Conservation (phyloP, 495 filamentous ascomycete species). For the Aspergillus cavernicola region DNA sequence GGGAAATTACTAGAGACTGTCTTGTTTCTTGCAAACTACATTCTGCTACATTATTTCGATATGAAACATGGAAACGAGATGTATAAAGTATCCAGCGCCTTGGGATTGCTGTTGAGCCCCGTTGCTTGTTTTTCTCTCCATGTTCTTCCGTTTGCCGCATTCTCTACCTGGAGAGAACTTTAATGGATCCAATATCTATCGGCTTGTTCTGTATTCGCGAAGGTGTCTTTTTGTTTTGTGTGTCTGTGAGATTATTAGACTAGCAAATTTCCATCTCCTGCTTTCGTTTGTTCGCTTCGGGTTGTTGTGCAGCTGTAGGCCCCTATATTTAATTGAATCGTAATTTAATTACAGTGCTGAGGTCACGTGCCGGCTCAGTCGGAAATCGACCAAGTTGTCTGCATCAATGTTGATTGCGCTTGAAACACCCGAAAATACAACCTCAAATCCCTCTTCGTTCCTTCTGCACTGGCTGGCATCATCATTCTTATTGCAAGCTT, state of each 20-base stretch:
- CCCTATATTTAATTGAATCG: too few relatives aligned
- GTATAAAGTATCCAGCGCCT: constrained; percentile 38
- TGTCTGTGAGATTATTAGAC: constrained; percentile 27
- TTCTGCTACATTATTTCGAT: constrained; percentile 23
- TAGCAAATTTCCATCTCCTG: constrained; percentile 19
- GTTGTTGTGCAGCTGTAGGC: too few relatives aligned
- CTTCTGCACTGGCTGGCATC: background rate
- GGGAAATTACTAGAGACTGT: constrained; percentile 1
- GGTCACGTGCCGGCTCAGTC: constrained; percentile 14
- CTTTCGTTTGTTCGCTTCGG: constrained; percentile 6
- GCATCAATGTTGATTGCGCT: background rate
- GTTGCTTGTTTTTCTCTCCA: constrained; percentile 13
- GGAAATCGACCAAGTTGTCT: background rate
- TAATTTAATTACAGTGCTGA: background rate
- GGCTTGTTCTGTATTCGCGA: constrained; percentile 20
- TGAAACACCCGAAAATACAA: background rate
- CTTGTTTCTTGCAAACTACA: constrained; percentile 7
- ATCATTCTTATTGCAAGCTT: constrained; percentile 5
- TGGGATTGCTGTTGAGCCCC: constrained; percentile 20
- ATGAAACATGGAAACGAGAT: constrained; percentile 39
- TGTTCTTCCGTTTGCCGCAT: constrained; percentile 7
- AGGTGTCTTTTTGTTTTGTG: constrained; percentile 19
- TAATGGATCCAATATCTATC: constrained; percentile 28
- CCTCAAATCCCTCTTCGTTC: background rate
- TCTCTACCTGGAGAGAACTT: constrained; percentile 15